Evolutionary conservation across 305 asterid species (phyloP).

Genomic region (Caryopteris hybrid): DNA sequence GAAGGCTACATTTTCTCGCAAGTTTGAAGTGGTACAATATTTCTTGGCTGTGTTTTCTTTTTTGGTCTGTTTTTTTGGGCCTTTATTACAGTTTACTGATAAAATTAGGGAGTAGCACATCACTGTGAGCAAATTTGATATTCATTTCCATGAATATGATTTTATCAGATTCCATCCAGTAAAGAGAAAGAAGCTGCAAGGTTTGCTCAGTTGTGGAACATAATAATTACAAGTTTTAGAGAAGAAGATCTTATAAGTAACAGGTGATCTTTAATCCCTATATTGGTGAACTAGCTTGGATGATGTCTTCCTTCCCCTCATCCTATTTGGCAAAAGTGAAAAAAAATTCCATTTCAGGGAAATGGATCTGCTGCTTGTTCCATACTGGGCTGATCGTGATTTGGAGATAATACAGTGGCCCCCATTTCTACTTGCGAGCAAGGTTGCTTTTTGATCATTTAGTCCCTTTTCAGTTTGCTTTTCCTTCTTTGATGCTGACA

Average conservation of each 20-base stretch:
- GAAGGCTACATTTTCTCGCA: slow-evolving; percentile 89
- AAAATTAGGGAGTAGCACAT: neutral
- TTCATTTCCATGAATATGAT: slow-evolving; percentile 18
- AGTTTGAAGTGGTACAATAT: slow-evolving; percentile 61
- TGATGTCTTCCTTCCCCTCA: slow-evolving; percentile 1
- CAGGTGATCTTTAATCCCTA: slow-evolving; percentile 43
- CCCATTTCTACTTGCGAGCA: slow-evolving; percentile 99
- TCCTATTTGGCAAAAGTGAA: neutral
- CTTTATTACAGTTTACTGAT: slow-evolving; percentile 5
- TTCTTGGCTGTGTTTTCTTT: slow-evolving; percentile 4
- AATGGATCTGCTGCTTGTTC: slow-evolving; percentile 98
- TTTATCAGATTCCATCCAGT: slow-evolving; percentile 68
- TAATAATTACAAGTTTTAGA: slow-evolving; percentile 91
- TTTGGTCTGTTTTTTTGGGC: neutral
- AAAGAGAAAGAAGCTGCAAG: slow-evolving; percentile 92
- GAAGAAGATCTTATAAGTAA: slow-evolving; percentile 97
- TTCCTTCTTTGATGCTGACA: neutral
- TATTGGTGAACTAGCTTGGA: slow-evolving; percentile 13
- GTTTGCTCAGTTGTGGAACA: slow-evolving; percentile 99
- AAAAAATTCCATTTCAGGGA: slow-evolving; percentile 61
- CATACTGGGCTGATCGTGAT: slow-evolving; percentile 99
- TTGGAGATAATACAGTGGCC: slow-evolving; percentile 97
- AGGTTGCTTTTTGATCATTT: slow-evolving; percentile 45
- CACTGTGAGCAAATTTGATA: neutral
- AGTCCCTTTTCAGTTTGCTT: slow-evolving; percentile 5